Base-by-base conservation (phyloP, 2,329 filamentous ascomycete species). In the Aspergillus sp. region DNA sequence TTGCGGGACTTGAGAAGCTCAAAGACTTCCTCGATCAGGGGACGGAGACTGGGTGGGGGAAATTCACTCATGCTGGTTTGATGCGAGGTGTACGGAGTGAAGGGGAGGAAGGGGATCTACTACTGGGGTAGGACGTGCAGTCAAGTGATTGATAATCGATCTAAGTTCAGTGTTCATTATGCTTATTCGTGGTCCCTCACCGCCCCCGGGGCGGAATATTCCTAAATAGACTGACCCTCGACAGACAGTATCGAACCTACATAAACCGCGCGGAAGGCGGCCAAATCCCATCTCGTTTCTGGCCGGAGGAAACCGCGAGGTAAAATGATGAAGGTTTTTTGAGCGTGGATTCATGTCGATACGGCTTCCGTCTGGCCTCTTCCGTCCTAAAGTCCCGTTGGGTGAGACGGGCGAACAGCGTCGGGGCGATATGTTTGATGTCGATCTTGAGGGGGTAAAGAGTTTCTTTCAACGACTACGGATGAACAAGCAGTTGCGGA, bases 1-100 rank as follows among this genome's bases (percentile, higher is more conserved):
- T 78, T 76, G 50, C 77, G 77, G 41, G 79, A 72, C 58, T 79
- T 81, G 36, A 87, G 75, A 36, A 85, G 74, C 2, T 68, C 63
- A 3, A 78, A 75, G 21, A 86, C 75, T 68, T 84, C 78, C 29
- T 67, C 59, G 10, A 78, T 71, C 29, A 82, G 69, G 4, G 69
- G 63, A 13, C 67, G 71, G 47, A 83, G 56, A n/a, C 59, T 58
- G 1, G 58, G 45, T 0, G 71, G 69, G 3, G 67, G 70, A 46
- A 73, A 72, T 38, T 63, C 60, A 38, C 59, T 62, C 53, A 63
- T 67, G n/a, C n/a, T n/a, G 47, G 19, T 49, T 32, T 29, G 9
- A 38, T 38, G 34, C 14, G 13, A 23, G 10, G 29, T 50, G 20
- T 14, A 11, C n/a, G 5, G 16, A 14, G 13, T 20, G 29, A 31